A percentile compares a stretch with the other conserved stretches of the same genome.
These are phyloP conservation scores for Diplodia mutila DNA, from an alignment of 2,329 filamentous ascomycete species.

Conservation along the genomic window DNA sequence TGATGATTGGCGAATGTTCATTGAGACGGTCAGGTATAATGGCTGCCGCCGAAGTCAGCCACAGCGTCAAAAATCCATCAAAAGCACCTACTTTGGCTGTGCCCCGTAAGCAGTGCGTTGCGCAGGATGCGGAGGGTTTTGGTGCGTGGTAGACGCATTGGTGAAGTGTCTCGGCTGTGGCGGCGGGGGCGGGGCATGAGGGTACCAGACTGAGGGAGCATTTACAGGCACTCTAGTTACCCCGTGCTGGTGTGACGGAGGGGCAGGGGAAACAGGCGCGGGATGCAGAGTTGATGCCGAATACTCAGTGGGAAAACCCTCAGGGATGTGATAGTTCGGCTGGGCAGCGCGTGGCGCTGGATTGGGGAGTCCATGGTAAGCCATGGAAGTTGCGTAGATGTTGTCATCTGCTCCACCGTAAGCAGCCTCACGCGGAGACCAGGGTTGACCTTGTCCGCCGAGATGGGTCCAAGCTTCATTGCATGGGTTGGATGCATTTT, in stretches of 20 bases:
- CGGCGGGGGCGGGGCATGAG: neutral
- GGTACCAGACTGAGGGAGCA: neutral
- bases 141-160: neutral
- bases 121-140: neutral
- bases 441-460: conserved; percentile 1
- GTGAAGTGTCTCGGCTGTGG: neutral
- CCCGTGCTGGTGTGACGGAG: neutral
- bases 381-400: neutral
- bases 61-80: too few relatives aligned
- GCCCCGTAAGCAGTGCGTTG: neutral
- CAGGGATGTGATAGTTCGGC: neutral
- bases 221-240: neutral
- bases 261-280: neutral
- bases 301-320: neutral
- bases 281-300: neutral
- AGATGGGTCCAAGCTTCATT: neutral
- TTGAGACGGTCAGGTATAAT: neutral
- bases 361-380: neutral
- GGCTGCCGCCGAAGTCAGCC: neutral
- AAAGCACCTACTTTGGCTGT: neutral
- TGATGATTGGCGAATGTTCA: neutral
- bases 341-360: neutral
- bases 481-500: neutral
- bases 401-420: neutral
- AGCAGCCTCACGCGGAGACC: conserved; percentile 1